Percentiles rank a stretch among this genome's conserved stretches.
Conservation (phyloP, 2,329 filamentous ascomycete genomes). For the Aspergillus unguis region DNA sequence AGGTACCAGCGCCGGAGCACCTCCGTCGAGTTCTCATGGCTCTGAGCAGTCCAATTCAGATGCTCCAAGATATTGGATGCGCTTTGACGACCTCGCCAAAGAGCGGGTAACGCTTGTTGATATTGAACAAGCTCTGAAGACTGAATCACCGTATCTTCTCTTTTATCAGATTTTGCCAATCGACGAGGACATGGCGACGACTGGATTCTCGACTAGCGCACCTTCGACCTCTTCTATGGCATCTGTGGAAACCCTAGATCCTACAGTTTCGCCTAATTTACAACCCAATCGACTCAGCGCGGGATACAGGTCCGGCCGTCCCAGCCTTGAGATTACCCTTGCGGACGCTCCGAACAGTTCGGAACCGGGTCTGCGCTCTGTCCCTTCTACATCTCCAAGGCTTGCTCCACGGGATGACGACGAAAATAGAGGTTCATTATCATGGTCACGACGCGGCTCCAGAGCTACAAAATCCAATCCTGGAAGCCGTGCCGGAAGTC, state of each 20-base stretch:
- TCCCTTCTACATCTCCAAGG: constrained; percentile 25
- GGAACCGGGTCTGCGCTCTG: constrained; percentile 20
- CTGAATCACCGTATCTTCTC: constrained; percentile 90
- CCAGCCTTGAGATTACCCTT: constrained; percentile 38
- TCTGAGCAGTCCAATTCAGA: constrained; percentile 49
- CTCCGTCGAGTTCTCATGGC: constrained; percentile 25
- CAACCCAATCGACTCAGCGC: constrained; percentile 18
- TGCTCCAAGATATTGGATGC: constrained; percentile 76
- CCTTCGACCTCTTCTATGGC: constrained; percentile 23
- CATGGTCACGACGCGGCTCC: constrained; percentile 30
- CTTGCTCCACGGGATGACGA: constrained; percentile 27
- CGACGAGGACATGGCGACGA: constrained; percentile 57
- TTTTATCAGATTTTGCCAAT: constrained; percentile 95
- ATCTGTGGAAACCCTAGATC: constrained; percentile 25
- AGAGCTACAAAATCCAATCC: constrained; percentile 31
- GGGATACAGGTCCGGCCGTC: constrained; percentile 28
- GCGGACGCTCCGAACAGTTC: constrained; percentile 22
- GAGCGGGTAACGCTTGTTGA: constrained; percentile 72
- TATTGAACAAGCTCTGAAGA: constrained; percentile 70
- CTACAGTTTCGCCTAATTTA: constrained; percentile 19
- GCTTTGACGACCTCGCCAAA: constrained; percentile 80
- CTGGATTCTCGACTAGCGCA: constrained; percentile 34
- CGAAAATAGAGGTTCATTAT: constrained; percentile 21
- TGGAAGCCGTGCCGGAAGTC: constrained; percentile 35
- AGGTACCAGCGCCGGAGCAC: constrained; percentile 54